Base-by-base conservation (phyloP, 2,329 filamentous ascomycete species). In the Didymella lethalis region DNA sequence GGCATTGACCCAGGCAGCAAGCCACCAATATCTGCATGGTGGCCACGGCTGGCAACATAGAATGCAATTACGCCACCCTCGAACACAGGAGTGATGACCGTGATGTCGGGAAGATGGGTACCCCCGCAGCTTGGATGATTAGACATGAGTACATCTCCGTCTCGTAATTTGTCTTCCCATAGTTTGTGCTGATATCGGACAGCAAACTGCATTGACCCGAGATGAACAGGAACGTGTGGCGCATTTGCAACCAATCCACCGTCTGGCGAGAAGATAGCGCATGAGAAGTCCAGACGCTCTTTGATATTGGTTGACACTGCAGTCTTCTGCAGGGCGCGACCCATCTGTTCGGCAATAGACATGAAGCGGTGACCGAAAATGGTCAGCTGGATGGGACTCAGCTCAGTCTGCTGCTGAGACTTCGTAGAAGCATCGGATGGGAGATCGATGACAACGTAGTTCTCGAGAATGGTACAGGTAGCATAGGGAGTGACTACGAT, bases 401-500 rank as follows among this genome's bases (percentile, higher is more conserved):
- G 38, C 32, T 47, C 51, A 23, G 32, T 29, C 4, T 47, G 25
- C 32, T 31, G 32, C 12, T 47, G 51, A 41, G 5, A 6, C 25
- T 51, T 51, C 6, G 34, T 25, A 18, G 48, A 20, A 14, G n/a
- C 18, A 47, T 32, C 28, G n/a, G 44, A 47, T 20, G 50, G 50
- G 32, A 54, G 43, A 31, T 47, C 50, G 18, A 47, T 40, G 25
- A 97, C 84, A 11, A 96, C 91, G 68, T 96, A 93, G 0, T 91
- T 95, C 64, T 90, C 84, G 12, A 95, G 86, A 28, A 96, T 83
- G 23, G 91, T 78, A 0, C 92, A 92, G 16, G 86, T 85, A 1
- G 91, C 85, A 28, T 84, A 85, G 0, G 92, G 93, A 0, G 90
- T 90, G 6, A 97, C 87, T 0, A 97, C 90, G 62, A 97, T 93